Percentiles rank a stretch among this genome's conserved stretches.
Conservation (phyloP, 2,329 filamentous ascomycete genomes). For the Emergomyces pasteurianus region DNA sequence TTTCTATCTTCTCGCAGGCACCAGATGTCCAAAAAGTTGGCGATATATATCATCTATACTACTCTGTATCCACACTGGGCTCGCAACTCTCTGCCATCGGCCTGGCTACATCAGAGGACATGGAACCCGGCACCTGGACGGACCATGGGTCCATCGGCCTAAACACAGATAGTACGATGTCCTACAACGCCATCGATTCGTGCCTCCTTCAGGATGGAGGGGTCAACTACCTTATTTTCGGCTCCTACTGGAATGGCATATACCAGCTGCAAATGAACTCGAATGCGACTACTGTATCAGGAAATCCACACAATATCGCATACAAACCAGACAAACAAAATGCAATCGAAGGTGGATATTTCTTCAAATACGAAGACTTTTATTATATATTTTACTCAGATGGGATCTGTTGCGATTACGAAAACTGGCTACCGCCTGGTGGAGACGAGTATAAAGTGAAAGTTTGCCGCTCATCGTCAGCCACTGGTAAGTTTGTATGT, state of each 20-base stretch:
- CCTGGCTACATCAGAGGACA: constrained; percentile 37
- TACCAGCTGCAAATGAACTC: constrained; percentile 45
- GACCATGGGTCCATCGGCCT: constrained; percentile 24
- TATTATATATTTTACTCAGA: constrained; percentile 55
- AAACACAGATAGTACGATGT: constrained; percentile 27
- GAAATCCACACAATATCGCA: constrained; percentile 37
- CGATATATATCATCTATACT: constrained; percentile 52
- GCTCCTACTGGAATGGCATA: constrained; percentile 57
- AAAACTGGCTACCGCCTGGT: constrained; percentile 37
- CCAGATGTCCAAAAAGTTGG: constrained; percentile 51
- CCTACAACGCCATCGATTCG: constrained; percentile 51
- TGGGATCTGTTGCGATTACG: constrained; percentile 51
- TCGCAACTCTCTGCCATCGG: constrained; percentile 52
- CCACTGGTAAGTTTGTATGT: background rate
- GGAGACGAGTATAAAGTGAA: constrained; percentile 56
- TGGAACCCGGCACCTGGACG: constrained; percentile 26
- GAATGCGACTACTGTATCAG: constrained; percentile 3
- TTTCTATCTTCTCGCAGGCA: constrained; percentile 34
- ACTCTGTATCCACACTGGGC: constrained; percentile 52
- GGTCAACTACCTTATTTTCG: constrained; percentile 46
- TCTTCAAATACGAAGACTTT: constrained; percentile 44
- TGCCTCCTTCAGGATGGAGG: constrained; percentile 37
- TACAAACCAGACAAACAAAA: constrained; percentile 42
- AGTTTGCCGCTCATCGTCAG: constrained; percentile 43
- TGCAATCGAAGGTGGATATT: constrained; percentile 45